Conservation (phyloP, 495 filamentous ascomycete genomes). For the Sabuloglossum arenarium region DNA sequence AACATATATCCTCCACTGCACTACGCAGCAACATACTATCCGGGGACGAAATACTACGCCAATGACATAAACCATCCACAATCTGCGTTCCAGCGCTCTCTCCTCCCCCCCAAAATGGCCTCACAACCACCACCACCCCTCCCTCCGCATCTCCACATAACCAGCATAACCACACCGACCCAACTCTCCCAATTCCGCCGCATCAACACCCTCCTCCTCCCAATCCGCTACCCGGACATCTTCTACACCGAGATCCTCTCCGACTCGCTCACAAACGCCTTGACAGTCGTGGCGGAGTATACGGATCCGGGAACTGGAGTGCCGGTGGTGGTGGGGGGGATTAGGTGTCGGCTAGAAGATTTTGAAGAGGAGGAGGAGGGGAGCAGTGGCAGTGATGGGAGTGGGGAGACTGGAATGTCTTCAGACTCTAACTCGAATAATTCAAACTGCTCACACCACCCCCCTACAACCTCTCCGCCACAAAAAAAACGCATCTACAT, state of each 20-base stretch:
- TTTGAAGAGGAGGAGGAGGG: neutral
- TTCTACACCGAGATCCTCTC: conserved; percentile 67
- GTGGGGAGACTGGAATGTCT: neutral
- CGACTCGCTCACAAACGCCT: conserved; percentile 38
- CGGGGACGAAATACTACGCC: too few relatives aligned
- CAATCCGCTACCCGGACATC: conserved; percentile 64
- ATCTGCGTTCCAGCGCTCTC: too few relatives aligned
- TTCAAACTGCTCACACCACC: too few relatives aligned
- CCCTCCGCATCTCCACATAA: neutral
- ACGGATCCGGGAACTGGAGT: neutral
- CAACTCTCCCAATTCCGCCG: conserved; percentile 16
- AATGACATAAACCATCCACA: too few relatives aligned
- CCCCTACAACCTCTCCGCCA: conserved; percentile 9
- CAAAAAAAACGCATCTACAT: conserved; percentile 43
- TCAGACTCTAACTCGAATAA: neutral
- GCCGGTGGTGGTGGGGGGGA: conserved; percentile 43
- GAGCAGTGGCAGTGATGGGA: neutral
- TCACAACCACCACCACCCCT: neutral
- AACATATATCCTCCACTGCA: too few relatives aligned
- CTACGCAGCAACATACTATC: too few relatives aligned
- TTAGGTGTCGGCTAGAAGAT: conserved; percentile 57
- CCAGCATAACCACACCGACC: neutral
- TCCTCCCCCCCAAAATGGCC: too few relatives aligned
- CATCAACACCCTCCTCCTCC: conserved; percentile 67
- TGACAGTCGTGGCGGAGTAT: conserved; percentile 50